These are phyloP conservation scores for Westerdykella ornata DNA, from an alignment of 2,329 filamentous ascomycete genomes.

Conservation along the genomic window DNA sequence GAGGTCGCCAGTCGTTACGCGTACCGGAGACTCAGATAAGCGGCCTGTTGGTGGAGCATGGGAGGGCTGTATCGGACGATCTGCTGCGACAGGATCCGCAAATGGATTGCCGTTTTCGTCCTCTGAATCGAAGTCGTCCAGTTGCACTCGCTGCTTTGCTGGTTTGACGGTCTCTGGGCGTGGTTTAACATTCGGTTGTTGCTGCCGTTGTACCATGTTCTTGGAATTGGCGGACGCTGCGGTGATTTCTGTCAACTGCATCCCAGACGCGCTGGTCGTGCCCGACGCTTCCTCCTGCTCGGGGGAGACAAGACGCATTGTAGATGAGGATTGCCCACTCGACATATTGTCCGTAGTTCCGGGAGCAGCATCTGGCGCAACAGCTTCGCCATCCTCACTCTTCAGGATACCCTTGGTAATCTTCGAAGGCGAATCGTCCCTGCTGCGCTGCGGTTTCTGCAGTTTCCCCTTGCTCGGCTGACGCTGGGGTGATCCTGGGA, in stretches of 20 bases:
- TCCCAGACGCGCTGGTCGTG: conserved; percentile 15
- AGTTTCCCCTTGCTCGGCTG: conserved; percentile 36
- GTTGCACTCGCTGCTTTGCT: conserved; percentile 56
- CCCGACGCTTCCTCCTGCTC: conserved; percentile 20
- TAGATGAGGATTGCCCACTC: conserved; percentile 17
- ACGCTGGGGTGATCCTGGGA: conserved; percentile 18
- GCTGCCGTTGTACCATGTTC: conserved; percentile 10
- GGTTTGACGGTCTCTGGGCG: conserved; percentile 54
- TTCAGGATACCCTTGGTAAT: conserved; percentile 25
- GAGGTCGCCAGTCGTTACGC: conserved; percentile 53
- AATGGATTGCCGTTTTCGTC: conserved; percentile 44
- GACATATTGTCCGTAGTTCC: neutral
- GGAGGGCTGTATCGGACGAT: conserved; percentile 17
- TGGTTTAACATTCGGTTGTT: conserved; percentile 41
- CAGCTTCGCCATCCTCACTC: conserved; percentile 26
- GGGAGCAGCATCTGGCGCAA: conserved; percentile 8
- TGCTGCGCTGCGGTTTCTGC: conserved; percentile 29
- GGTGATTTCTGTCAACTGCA: conserved; percentile 17
- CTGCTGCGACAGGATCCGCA: conserved; percentile 32
- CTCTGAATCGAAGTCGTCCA: conserved; percentile 64
- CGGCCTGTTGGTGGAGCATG: conserved; percentile 21
- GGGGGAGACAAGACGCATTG: conserved; percentile 32
- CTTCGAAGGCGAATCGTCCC: conserved; percentile 30
- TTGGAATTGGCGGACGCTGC: conserved; percentile 5
- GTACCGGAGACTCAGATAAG: conserved; percentile 61